phyloP scores from a whole-genome alignment of 441 rosid genomes.

The Gossypium schwendimanii region DNA sequence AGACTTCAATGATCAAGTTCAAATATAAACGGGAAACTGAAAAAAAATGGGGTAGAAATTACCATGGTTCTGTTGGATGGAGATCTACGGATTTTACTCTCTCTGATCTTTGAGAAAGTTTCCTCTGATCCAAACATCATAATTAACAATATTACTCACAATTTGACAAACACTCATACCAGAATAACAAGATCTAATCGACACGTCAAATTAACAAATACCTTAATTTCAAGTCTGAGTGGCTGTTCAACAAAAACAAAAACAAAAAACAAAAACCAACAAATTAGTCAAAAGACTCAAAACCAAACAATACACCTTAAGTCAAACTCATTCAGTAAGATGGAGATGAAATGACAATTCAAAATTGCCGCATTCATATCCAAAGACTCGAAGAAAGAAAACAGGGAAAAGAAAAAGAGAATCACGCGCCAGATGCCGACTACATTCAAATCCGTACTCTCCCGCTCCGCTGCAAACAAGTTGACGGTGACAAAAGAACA shows the following conservation, averaged over 20 bases:
- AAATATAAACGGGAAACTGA: background rate
- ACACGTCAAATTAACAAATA: conserved; percentile 14
- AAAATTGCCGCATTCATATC: background rate
- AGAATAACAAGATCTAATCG: background rate
- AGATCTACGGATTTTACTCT: conserved; percentile 86
- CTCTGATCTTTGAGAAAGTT: conserved; percentile 72
- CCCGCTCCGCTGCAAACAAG: background rate
- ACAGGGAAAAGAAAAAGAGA: background rate
- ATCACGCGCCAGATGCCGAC: conserved; percentile 30
- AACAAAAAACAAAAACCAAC: conserved; percentile 6
- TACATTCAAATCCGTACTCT: conserved; percentile 14
- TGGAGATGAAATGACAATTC: background rate
- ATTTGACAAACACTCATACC: background rate
- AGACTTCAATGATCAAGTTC: background rate
- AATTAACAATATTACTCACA: conserved; percentile 14
- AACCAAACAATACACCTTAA: conserved; percentile 18
- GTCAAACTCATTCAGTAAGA: background rate
- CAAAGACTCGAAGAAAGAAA: conserved; percentile 10
- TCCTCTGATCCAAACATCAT: conserved; percentile 42
- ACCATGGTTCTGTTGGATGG: conserved; percentile 94
- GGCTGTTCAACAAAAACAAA: conserved; percentile 36
- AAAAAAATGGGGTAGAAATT: conserved; percentile 10
- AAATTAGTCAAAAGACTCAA: conserved; percentile 18
- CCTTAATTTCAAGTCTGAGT: conserved; percentile 70
- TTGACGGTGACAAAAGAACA: no score